A percentile compares a stretch with the other conserved stretches of the same genome.
These are phyloP conservation scores for Kodamaea hsintzibuensis DNA, from an alignment of 805 yeast species.

Conservation along the genomic window DNA sequence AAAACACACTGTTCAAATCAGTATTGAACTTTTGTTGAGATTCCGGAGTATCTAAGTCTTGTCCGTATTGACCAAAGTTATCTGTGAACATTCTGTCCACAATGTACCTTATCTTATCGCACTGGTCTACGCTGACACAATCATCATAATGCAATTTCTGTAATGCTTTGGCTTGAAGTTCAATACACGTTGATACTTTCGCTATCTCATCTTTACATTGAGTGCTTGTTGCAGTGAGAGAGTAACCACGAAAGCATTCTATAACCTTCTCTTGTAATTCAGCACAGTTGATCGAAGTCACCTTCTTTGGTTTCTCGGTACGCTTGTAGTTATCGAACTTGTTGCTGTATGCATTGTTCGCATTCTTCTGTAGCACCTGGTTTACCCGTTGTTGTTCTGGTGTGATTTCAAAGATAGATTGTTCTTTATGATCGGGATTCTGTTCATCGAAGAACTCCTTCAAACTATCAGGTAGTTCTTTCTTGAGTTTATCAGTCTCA, in stretches of 20 bases:
- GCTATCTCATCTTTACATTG: slow-evolving; percentile 34
- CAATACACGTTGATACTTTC: slow-evolving; percentile 30
- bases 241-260: slow-evolving; percentile 37
- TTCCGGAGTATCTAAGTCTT: slow-evolving; percentile 26
- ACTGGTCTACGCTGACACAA: slow-evolving; percentile 36
- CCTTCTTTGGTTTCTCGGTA: slow-evolving; percentile 24
- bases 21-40: slow-evolving; percentile 25
- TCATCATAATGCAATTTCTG: slow-evolving; percentile 35
- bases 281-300: slow-evolving; percentile 38
- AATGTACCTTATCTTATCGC: slow-evolving; percentile 35
- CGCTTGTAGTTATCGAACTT: slow-evolving; percentile 34
- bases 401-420: slow-evolving; percentile 22
- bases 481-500: slow-evolving; percentile 27
- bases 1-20: slow-evolving; percentile 32
- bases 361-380: slow-evolving; percentile 21
- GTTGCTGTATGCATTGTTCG: slow-evolving; percentile 19
- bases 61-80: slow-evolving; percentile 40
- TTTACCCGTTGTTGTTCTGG: slow-evolving; percentile 31
- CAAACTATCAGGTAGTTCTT: slow-evolving; percentile 36
- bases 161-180: slow-evolving; percentile 37
- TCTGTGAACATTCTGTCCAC: slow-evolving; percentile 38
- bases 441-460: slow-evolving; percentile 30
- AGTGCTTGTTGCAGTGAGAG: slow-evolving; percentile 22
- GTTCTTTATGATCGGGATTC: slow-evolving; percentile 30
- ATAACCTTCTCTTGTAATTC: slow-evolving; percentile 39